A percentile compares a stretch with the other conserved stretches of the same genome.
Evolutionary conservation across 306 rosid genomes (phyloP).

Genomic region (Dicorynia guianensis): DNA sequence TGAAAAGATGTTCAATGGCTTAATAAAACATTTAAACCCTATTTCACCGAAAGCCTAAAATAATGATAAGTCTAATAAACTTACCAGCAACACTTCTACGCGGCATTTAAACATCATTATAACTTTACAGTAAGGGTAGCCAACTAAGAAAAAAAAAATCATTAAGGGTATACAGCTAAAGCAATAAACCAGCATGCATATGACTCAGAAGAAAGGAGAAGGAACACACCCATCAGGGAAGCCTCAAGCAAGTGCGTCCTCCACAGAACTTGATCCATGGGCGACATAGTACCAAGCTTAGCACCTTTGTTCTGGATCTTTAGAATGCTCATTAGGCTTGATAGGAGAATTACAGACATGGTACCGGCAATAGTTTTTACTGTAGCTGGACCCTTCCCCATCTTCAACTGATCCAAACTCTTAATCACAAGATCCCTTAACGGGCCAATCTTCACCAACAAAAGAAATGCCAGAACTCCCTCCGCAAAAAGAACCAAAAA

Average conservation of each 20-base stretch:
- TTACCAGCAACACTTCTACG: not conserved
- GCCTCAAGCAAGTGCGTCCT: slow-evolving; percentile 81
- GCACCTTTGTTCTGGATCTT: not conserved
- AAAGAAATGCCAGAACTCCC: slow-evolving; percentile 70
- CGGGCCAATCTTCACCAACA: slow-evolving; percentile 86
- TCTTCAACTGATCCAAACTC: slow-evolving; percentile 85
- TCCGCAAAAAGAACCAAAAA: slow-evolving; percentile 82
- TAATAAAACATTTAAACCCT: not conserved
- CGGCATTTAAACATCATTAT: not conserved
- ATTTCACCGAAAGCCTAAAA: slow-evolving; percentile 4
- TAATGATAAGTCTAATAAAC: slow-evolving; percentile 9
- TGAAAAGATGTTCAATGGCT: not conserved
- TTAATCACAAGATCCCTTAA: slow-evolving; percentile 90
- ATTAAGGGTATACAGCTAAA: not conserved
- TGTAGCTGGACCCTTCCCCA: slow-evolving; percentile 86
- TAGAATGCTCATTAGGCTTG: no score
- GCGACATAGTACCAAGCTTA: slow-evolving; percentile 58
- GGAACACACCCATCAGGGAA: slow-evolving; percentile 63
- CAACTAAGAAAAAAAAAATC: no score
- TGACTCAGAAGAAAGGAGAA: not conserved
- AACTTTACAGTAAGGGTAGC: not conserved
- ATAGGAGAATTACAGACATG: no score
- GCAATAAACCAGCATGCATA: not conserved
- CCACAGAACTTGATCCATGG: slow-evolving; percentile 84
- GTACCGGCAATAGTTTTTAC: slow-evolving; percentile 79